Base-by-base conservation (phyloP, 345 rosid species). In the Eucalyptus sp. region DNA sequence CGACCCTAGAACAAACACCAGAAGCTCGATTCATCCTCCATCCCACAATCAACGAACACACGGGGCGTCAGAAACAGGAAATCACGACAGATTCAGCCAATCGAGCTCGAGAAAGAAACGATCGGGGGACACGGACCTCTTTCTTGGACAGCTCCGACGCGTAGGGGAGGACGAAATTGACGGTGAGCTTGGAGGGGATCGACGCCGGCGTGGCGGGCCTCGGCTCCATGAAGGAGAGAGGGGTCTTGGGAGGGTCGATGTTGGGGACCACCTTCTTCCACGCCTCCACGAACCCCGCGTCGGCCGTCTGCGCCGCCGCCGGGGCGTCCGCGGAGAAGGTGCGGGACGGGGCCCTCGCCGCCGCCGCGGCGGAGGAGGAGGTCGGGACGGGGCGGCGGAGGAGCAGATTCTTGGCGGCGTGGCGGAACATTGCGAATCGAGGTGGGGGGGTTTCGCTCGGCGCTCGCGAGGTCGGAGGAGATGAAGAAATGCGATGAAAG, bases 81-180 rank as follows among this genome's bases (percentile, higher is more conserved):
- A 76, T 41, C 48, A 41, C 29, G 4, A 64, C 76, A 64, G 84
- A 76, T 76, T 76, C 84, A 11, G 48, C 48, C 24, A 71, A 71
- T 71, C 44, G 44, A 68, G 79, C 43, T 16, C 79, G 6, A 8
- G 79, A 31, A 68, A 68, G 68, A 56, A 56, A 24, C 83, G 29
- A 76, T 64, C 76, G 20, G 17, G 76, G 18, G 41, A 15, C 6
- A 8, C 33, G 25, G 64, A 94, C 94, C 94, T 93, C 94, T 51
- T 92, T 91, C 15, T 64, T 85, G 66, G 95, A 83, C 46, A 93
- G 89, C 89, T 92, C 93, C 13, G 94, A 93, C 41, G 92, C 90
- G 85, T 91, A 94, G 16, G 95, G 94, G 52, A 93, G 93, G 83
- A 92, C 94, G 90, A 94, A 92, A 90, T 93, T 94, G 91, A 93